A percentile compares a stretch with the other conserved stretches of the same genome.
Conservation (phyloP, 2,329 filamentous ascomycete species). For the Botrytis squamosa region DNA sequence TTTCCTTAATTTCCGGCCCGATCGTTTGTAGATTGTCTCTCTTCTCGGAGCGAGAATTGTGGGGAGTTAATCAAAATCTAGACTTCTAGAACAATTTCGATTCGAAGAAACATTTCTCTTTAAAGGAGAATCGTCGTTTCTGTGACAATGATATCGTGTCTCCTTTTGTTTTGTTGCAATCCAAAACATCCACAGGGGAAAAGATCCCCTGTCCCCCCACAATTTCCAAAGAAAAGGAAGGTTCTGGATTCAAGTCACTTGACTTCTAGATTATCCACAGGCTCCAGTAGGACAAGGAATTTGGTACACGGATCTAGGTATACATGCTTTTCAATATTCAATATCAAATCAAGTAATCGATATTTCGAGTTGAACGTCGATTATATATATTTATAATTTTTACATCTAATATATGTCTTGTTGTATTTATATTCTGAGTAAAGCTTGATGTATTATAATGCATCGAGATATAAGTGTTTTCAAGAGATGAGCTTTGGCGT, state of each 20-base stretch:
- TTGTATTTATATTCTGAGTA: not conserved
- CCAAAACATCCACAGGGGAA: not conserved
- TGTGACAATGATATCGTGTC: not conserved
- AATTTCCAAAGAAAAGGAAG: not conserved
- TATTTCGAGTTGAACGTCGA: not conserved
- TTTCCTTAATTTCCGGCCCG: not conserved
- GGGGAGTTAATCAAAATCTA: not conserved
- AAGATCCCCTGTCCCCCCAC: not conserved
- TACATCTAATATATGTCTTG: not conserved
- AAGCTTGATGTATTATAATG: not conserved
- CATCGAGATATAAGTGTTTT: not conserved
- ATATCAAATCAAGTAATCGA: not conserved
- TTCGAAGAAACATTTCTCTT: not conserved
- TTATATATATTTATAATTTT: not conserved
- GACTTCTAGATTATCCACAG: not conserved
- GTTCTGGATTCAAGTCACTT: constrained; percentile 1
- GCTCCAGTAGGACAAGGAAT: not conserved
- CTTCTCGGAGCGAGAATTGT: not conserved
- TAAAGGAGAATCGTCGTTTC: not conserved
- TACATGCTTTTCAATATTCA: not conserved
- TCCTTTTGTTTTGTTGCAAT: constrained; percentile 4
- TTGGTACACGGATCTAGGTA: not conserved
- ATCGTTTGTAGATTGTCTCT: not conserved
- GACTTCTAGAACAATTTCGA: constrained; percentile 4
- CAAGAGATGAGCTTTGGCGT: not conserved